phyloP scores from a whole-genome alignment of 2,329 filamentous ascomycete species.

The Diplodia corticola region DNA sequence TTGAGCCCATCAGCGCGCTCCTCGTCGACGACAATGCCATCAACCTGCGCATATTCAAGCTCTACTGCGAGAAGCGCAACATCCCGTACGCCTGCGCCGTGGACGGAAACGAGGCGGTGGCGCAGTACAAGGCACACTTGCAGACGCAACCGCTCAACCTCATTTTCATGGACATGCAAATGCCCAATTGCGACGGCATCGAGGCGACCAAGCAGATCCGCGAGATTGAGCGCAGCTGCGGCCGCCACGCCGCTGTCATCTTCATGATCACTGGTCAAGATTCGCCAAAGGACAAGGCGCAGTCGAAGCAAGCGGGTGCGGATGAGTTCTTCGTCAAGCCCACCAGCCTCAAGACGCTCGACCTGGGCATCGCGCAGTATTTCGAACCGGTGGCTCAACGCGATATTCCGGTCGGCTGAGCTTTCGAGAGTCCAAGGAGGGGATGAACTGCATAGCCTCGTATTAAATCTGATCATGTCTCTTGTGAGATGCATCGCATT shows the following conservation, averaged over 20 bases:
- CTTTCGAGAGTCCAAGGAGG: neutral
- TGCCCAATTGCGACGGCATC: slow-evolving; percentile 48
- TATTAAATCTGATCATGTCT: neutral
- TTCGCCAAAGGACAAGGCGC: slow-evolving; percentile 36
- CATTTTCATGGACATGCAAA: slow-evolving; percentile 48
- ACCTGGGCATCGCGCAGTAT: slow-evolving; percentile 14
- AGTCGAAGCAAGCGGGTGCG: slow-evolving; percentile 38
- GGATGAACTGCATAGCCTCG: neutral
- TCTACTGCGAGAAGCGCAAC: slow-evolving; percentile 49
- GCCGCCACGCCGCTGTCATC: slow-evolving; percentile 33
- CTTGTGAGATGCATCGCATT: neutral
- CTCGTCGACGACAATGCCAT: slow-evolving; percentile 53
- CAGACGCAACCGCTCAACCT: slow-evolving; percentile 41
- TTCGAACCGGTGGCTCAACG: neutral
- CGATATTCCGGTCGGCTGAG: neutral
- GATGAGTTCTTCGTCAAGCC: slow-evolving; percentile 43
- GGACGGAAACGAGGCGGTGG: slow-evolving; percentile 49
- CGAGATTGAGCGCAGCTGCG: slow-evolving; percentile 31
- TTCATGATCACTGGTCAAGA: slow-evolving; percentile 43
- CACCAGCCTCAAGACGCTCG: slow-evolving; percentile 34
- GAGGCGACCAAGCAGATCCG: slow-evolving; percentile 44
- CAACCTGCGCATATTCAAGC: slow-evolving; percentile 51
- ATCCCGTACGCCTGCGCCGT: slow-evolving; percentile 46
- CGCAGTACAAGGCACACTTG: slow-evolving; percentile 34
- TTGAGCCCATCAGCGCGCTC: slow-evolving; percentile 30